Percentiles rank a stretch among this genome's conserved stretches.
These are phyloP conservation scores for Lipomyces sp. DNA, from an alignment of 805 yeast genomes.

Conservation along the genomic window DNA sequence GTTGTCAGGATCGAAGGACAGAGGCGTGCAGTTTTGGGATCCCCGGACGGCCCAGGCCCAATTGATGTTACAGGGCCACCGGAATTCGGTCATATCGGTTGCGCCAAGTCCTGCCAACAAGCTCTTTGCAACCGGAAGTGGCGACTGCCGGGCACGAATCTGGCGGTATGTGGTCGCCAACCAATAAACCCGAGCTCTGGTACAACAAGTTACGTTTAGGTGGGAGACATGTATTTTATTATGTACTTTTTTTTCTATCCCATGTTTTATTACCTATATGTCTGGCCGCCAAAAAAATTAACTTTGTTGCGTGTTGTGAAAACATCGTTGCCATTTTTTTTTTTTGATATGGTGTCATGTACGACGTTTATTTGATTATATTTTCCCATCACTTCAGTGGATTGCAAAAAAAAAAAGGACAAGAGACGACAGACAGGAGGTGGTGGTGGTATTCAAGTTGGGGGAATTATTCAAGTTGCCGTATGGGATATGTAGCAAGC, in stretches of 20 bases:
- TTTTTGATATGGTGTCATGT: no score
- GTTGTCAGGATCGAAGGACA: constrained; percentile 92
- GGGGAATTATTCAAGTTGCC: no score
- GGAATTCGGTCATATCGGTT: constrained; percentile 92
- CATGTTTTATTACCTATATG: background rate
- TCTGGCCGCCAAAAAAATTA: background rate
- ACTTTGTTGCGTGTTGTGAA: background rate
- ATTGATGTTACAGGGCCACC: constrained; percentile 94
- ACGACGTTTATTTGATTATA: constrained; percentile 1
- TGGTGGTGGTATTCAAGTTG: no score
- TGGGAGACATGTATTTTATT: constrained; percentile 1
- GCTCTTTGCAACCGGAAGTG: constrained; percentile 95
- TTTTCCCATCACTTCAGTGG: background rate
- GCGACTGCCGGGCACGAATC: constrained; percentile 95
- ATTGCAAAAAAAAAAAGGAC: no score
- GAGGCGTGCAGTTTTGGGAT: constrained; percentile 98
- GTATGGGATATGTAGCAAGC: no score
- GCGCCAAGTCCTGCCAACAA: constrained; percentile 88
- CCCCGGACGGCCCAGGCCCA: constrained; percentile 87
- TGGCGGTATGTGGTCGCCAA: constrained; percentile 57
- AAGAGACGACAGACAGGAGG: no score
- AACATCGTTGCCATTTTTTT: no score
- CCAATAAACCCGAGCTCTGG: constrained; percentile 11
- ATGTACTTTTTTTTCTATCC: background rate
- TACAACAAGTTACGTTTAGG: no score